Conservation (phyloP, 108 stramenopile species). For the Skeletonema tropicum region DNA sequence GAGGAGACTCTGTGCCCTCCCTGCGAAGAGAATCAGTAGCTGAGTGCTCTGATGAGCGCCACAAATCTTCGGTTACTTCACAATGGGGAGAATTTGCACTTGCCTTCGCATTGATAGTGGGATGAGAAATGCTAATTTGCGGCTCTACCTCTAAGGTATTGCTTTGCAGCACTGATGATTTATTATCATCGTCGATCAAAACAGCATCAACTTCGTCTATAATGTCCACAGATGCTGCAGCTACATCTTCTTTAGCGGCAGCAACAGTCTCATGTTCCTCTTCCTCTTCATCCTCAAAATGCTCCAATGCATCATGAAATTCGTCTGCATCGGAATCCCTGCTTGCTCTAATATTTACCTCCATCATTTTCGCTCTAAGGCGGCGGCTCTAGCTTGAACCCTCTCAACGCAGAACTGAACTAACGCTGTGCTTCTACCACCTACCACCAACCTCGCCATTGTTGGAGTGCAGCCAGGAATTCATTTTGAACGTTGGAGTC, state of each 20-base stretch:
- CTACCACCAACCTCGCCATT: too few species aligned
- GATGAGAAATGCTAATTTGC: too few species aligned
- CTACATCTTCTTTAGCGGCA: too few species aligned
- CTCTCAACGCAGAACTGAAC: too few species aligned
- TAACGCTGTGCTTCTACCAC: too few species aligned
- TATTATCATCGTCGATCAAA: not conserved
- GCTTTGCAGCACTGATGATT: too few species aligned
- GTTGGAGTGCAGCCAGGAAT: too few species aligned
- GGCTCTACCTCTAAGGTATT: too few species aligned
- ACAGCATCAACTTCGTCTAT: not conserved
- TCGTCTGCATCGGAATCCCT: conserved; percentile 29
- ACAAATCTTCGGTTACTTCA: not conserved
- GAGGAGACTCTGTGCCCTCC: not conserved
- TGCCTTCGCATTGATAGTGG: not conserved
- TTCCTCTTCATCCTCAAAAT: conserved; percentile 15
- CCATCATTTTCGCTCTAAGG: not conserved
- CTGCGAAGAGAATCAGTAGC: not conserved
- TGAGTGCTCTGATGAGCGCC: not conserved
- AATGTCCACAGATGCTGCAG: too few species aligned
- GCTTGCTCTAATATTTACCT: not conserved
- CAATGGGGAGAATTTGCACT: not conserved
- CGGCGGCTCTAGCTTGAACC: too few species aligned
- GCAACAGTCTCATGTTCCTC: not conserved
- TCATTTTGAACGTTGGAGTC: too few species aligned
- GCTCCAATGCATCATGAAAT: conserved; percentile 37